These are phyloP conservation scores for Boletus vermiculosoides DNA, from an alignment of 768 basidiomycete genomes.

Conservation along the genomic window DNA sequence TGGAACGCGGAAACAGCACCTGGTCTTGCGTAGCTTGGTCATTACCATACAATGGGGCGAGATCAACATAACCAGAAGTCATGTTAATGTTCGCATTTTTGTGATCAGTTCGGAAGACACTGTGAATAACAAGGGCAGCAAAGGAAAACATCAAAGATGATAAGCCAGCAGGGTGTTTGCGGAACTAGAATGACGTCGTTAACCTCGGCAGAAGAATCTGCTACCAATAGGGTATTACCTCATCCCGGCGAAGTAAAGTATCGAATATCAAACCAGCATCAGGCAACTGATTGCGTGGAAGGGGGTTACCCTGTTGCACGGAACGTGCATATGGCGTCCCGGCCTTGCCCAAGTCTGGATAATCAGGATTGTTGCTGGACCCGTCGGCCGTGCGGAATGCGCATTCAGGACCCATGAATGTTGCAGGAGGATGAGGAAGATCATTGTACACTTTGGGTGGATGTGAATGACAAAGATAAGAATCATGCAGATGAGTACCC, in stretches of 20 bases:
- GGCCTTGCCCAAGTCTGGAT: conserved; percentile 75
- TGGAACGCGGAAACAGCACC: conserved; percentile 36
- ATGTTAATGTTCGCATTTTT: conserved; percentile 67
- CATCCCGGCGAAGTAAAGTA: conserved; percentile 68
- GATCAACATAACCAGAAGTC: conserved; percentile 85
- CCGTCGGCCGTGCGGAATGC: conserved; percentile 78
- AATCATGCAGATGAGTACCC: conserved; percentile 25
- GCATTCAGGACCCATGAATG: conserved; percentile 60
- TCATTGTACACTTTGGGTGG: conserved; percentile 68
- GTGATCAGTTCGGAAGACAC: conserved; percentile 83
- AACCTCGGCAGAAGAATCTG: background rate
- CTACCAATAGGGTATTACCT: conserved; percentile 38
- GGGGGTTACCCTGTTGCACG: conserved; percentile 65
- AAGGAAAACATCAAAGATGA: conserved; percentile 81
- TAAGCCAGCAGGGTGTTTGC: conserved; percentile 73
- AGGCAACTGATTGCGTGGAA: conserved; percentile 68
- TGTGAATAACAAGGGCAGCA: conserved; percentile 82
- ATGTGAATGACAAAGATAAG: background rate
- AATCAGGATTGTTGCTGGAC: conserved; percentile 66
- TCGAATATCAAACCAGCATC: conserved; percentile 83
- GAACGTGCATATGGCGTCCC: conserved; percentile 80
- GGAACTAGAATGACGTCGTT: conserved; percentile 48
- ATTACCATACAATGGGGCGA: conserved; percentile 80
- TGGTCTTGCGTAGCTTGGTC: conserved; percentile 58
- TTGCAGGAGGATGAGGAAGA: conserved; percentile 74